Base-by-base conservation (phyloP, 176 grass and related monocot genomes). In the Lolium rigidum region DNA sequence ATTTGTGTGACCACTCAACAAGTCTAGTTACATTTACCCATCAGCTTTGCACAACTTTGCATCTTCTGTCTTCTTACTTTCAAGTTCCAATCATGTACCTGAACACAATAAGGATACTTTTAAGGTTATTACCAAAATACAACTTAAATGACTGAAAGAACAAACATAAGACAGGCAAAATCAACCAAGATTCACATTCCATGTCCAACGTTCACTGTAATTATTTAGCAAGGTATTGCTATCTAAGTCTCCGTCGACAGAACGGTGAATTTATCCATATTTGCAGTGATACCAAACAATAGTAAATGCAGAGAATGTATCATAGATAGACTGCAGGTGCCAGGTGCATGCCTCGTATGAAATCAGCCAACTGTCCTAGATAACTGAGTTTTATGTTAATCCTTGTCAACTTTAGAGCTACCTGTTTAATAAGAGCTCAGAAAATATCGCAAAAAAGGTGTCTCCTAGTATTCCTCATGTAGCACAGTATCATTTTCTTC, bases 21-120 rank as follows among this genome's bases (percentile, higher is more conserved):
- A 83, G 43, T 12, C 60, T 89, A 89, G 84, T 86, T 77, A 89
- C 80, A 83, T 26, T 11, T 60, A 50, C 31, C 80, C 74, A 83
- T 83, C 74, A 83, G 73, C 67, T 79, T 80, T 83, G 25, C 82
- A 79, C 63, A 56, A 77, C 48, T 31, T 28, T 58, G 5, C 86
- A 75, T 80, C 84, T 68, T 80, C 75, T 77, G 77, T 20, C 76
- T 62, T 84, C 85, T 64, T 64, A 31, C 76, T 80, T 91, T 31
- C 14, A 83, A 61, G n/a, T 77, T 81, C 61, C 82, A 88, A 71
- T 57, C 54, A 66, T 85, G 44, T 38, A 72, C 70, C 22, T 7
- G 37, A 7, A 35, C 31, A 7, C 22, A 54, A 87, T 60, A 10
- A 18, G 16, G 38, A 28, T 2, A 22, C 10, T 5, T 63, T 55